Evolutionary conservation across 352 stramenopile species (phyloP).

Genomic region (Hyphochytrium catenoides): DNA sequence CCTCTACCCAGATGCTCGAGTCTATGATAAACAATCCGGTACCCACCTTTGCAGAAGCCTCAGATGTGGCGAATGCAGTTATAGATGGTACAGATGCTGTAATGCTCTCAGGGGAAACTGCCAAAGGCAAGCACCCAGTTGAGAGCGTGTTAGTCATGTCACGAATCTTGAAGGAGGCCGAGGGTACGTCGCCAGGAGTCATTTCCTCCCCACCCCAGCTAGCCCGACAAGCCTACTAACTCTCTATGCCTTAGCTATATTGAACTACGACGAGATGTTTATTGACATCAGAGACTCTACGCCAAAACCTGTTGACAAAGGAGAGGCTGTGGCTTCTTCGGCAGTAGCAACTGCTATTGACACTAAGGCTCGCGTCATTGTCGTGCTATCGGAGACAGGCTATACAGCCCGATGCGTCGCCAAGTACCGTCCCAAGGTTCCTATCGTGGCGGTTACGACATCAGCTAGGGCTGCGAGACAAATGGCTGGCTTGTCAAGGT

Average conservation of each 20-base stretch:
- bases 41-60: slow-evolving; percentile 95
- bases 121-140: slow-evolving; percentile 87
- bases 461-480: slow-evolving; percentile 31
- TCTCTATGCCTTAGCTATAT: no score
- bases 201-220: slow-evolving; percentile 2
- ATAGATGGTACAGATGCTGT: slow-evolving; percentile 95
- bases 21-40: slow-evolving; percentile 92
- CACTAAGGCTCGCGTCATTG: slow-evolving; percentile 81
- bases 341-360: slow-evolving; percentile 93
- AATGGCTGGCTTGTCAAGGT: slow-evolving; percentile 48
- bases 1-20: slow-evolving; percentile 93
- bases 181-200: slow-evolving; percentile 14
- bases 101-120: slow-evolving; percentile 97
- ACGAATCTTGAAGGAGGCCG: slow-evolving; percentile 70
- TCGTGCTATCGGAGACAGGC: slow-evolving; percentile 90
- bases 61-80: slow-evolving; percentile 97
- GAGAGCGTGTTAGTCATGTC: slow-evolving; percentile 86
- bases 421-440: slow-evolving; percentile 76
- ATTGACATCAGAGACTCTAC: slow-evolving; percentile 20
- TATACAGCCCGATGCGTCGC: slow-evolving; percentile 78
- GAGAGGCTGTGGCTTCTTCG: slow-evolving; percentile 84
- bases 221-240: no score
- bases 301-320: slow-evolving; percentile 26
- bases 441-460: slow-evolving; percentile 68
- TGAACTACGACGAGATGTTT: slow-evolving; percentile 47